Conservation (phyloP, 305 asterid genomes). For the Fraxinus albicans region DNA sequence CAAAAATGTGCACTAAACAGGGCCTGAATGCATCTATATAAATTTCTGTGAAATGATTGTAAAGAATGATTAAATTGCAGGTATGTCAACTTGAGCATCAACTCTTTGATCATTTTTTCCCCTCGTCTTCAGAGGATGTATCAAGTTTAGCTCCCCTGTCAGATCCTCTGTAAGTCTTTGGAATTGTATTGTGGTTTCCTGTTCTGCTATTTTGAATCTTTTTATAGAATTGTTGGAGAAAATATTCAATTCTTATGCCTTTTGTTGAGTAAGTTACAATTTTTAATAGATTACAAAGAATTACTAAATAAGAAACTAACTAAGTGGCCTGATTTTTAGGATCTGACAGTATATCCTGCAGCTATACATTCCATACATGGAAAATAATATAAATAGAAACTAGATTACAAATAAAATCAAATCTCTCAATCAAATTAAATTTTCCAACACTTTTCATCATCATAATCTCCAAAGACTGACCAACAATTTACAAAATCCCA, state of each 20-base stretch:
- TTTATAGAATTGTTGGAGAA: background rate
- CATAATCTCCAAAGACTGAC: background rate
- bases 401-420: background rate
- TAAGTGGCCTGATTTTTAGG: background rate
- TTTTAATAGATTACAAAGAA: background rate
- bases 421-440: background rate
- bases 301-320: background rate
- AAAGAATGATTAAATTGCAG: slow-evolving; percentile 46
- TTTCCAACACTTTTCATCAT: background rate
- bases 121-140: slow-evolving; percentile 89
- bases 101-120: slow-evolving; percentile 92
- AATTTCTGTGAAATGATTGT: slow-evolving; percentile 12
- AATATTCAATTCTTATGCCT: background rate
- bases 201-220: slow-evolving; percentile 21
- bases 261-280: background rate
- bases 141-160: slow-evolving; percentile 88
- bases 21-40: background rate
- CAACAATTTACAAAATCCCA: background rate
- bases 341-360: background rate
- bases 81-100: slow-evolving; percentile 94
- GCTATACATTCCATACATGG: background rate
- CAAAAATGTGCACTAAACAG: no score
- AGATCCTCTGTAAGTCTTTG: slow-evolving; percentile 82
- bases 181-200: slow-evolving; percentile 18
- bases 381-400: background rate